Evolutionary conservation across 2,329 filamentous ascomycete species (phyloP).

Genomic region (Hymenotorrendiella dingleyae): DNA sequence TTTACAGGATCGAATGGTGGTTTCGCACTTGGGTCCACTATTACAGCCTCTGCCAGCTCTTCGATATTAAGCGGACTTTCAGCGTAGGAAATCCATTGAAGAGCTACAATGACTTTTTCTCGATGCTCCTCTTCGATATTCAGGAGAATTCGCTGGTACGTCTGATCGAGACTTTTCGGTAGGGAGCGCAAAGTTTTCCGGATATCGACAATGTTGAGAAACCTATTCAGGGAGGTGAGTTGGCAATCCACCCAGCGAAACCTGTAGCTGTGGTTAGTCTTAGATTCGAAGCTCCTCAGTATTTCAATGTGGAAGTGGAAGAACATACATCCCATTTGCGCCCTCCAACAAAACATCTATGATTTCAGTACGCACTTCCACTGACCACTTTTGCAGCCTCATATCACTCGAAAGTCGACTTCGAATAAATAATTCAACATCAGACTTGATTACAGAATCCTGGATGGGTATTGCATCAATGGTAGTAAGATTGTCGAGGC

Average conservation of each 20-base stretch:
- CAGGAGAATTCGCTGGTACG: slow-evolving; percentile 20
- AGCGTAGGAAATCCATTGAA: neutral
- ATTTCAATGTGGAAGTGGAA: neutral
- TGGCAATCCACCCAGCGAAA: slow-evolving; percentile 26
- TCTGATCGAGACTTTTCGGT: slow-evolving; percentile 17
- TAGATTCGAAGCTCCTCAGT: neutral
- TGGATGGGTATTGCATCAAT: neutral
- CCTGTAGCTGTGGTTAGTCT: no score
- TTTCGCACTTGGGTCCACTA: neutral
- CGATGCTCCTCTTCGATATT: slow-evolving; percentile 21
- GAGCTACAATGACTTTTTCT: neutral
- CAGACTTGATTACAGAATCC: neutral
- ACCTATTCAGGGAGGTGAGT: slow-evolving; percentile 23
- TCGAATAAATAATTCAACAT: neutral
- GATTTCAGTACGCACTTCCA: neutral
- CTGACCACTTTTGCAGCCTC: neutral
- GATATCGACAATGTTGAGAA: slow-evolving; percentile 8
- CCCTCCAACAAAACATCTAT: neutral
- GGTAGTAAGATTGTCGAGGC: slow-evolving; percentile 25
- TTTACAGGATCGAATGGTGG: neutral
- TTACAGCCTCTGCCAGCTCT: neutral
- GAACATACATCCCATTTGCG: neutral
- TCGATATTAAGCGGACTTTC: neutral
- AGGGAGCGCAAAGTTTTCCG: slow-evolving; percentile 9
- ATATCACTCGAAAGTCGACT: neutral